Conservation (phyloP, 345 rosid genomes). For the Viola odorata region DNA sequence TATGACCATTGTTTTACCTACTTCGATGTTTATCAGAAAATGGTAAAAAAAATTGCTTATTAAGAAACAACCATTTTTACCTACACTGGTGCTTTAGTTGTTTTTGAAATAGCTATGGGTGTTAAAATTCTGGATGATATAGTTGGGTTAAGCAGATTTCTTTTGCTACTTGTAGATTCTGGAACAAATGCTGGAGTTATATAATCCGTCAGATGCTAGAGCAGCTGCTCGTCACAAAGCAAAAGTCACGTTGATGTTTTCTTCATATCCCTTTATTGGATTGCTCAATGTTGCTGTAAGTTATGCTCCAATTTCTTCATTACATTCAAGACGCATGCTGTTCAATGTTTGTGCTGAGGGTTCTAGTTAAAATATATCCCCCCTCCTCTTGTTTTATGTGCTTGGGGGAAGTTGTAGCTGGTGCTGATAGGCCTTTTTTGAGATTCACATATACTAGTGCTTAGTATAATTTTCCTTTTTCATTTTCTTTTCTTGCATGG, state of each 20-base stretch:
- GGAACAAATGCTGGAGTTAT: constrained; percentile 57
- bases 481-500: too few species aligned
- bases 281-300: constrained; percentile 86
- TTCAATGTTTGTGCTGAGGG: neutral
- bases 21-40: too few species aligned
- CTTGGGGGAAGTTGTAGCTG: too few species aligned
- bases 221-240: constrained; percentile 15
- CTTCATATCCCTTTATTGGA: constrained; percentile 53
- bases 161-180: constrained; percentile 40
- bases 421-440: too few species aligned
- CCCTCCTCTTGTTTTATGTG: too few species aligned
- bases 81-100: neutral
- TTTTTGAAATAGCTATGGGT: neutral
- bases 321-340: neutral
- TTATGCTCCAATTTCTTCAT: constrained; percentile 5
- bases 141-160: neutral
- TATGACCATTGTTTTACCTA: too few species aligned
- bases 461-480: too few species aligned
- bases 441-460: too few species aligned
- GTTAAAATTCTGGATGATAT: neutral
- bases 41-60: too few species aligned
- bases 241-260: constrained; percentile 29
- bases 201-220: constrained; percentile 29
- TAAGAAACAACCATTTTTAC: neutral
- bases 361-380: neutral